phyloP scores from a whole-genome alignment of 345 rosid species.

The Acer yangbiense region DNA sequence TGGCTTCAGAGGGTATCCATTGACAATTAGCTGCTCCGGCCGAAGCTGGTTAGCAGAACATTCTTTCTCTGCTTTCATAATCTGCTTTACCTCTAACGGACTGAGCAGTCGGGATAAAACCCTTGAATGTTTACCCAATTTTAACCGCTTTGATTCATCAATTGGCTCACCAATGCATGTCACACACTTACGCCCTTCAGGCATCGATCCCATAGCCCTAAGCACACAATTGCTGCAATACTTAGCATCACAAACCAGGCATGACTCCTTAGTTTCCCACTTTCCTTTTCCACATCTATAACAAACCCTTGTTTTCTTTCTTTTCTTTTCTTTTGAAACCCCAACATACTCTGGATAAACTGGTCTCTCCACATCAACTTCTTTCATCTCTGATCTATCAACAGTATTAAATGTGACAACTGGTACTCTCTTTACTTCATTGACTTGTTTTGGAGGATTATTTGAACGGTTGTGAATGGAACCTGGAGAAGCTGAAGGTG shows the following conservation, averaged over 20 bases:
- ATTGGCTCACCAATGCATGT: constrained; percentile 81
- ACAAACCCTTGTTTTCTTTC: constrained; percentile 67
- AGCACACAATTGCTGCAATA: constrained; percentile 94
- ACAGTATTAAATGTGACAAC: constrained; percentile 82
- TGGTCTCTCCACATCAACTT: constrained; percentile 48
- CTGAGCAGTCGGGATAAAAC: constrained; percentile 78
- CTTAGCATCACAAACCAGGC: constrained; percentile 89
- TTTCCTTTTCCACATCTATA: constrained; percentile 82
- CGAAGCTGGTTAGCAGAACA: constrained; percentile 93
- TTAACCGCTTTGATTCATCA: constrained; percentile 78
- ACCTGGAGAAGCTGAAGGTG: constrained; percentile 79
- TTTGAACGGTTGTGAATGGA: constrained; percentile 44
- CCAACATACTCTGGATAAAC: constrained; percentile 56
- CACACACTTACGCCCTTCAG: constrained; percentile 98
- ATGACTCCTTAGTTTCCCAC: constrained; percentile 95
- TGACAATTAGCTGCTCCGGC: constrained; percentile 88
- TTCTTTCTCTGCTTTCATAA: constrained; percentile 97
- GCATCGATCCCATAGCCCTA: constrained; percentile 99
- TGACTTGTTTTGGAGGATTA: constrained; percentile 39
- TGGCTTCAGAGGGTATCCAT: constrained; percentile 77
- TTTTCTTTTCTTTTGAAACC: constrained; percentile 61
- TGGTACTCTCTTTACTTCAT: constrained; percentile 52
- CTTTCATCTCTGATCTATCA: constrained; percentile 51
- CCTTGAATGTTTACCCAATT: constrained; percentile 78
- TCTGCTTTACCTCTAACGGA: constrained; percentile 95